Base-by-base conservation (phyloP, 495 filamentous ascomycete species). In the Hypoxylon perforatum region DNA sequence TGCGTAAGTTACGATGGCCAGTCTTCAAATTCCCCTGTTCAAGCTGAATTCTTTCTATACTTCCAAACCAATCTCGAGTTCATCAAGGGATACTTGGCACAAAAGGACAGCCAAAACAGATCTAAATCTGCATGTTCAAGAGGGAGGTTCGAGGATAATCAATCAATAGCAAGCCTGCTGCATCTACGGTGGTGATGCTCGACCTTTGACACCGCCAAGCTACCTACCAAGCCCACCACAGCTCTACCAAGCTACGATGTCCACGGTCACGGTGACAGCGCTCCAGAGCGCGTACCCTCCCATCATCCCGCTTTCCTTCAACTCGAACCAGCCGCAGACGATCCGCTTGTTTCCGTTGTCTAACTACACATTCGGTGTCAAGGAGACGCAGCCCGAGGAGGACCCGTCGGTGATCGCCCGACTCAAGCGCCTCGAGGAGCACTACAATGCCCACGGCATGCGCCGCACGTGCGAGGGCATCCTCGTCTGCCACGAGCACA, bases 311-410 rank as follows among this genome's bases (percentile, higher is more conserved):
- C 89, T 89, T 49, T 77, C 85, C 54, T 99, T 99, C 86, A 91
- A 92, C 70, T 88, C 84, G 39, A 92, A 94, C 75, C 95, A 99
- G 79, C 92, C 95, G 36, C 81, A 88, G 61, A 94, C 93, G 1
- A 94, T 99, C 69, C 92, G 93, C 53, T 86, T 99, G 7, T 99
- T 94, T 76, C 95, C 95, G 17, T 85, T 99, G 25, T 96, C 92
- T 67, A 98, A 97, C 82, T 98, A 99, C 84, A 97, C 94, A 38
- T 98, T 99, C 75, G 94, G 94, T 57, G 96, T 94, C 15, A 99
- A 99, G 78, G 95, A 97, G 80, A 94, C 89, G 9, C 95, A 99
- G 76, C 95, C 95, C 1, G 95, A 99, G 78, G 95, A 99, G 77
- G 95, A 99, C 74, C 94, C 94, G 3, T 96, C 92, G 3, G 95